phyloP scores from a whole-genome alignment of 2,329 filamentous ascomycete species.

The Lachnellula willkommii region DNA sequence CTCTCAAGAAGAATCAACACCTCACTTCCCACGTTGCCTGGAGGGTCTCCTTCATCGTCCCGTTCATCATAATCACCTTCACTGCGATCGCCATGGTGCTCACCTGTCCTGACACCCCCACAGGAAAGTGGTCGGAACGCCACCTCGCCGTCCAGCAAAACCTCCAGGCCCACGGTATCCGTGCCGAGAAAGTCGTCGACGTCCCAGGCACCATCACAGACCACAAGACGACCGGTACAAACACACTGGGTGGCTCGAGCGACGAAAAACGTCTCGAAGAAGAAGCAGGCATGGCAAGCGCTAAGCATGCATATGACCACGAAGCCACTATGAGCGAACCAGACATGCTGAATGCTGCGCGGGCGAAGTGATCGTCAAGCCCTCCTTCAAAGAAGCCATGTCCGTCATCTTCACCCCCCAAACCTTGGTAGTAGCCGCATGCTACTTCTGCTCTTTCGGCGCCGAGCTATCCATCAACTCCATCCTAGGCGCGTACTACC shows the following conservation, averaged over 20 bases:
- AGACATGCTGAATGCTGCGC: slow-evolving; percentile 48
- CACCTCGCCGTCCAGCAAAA: slow-evolving; percentile 38
- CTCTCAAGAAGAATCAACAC: slow-evolving; percentile 55
- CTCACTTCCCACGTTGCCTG: slow-evolving; percentile 66
- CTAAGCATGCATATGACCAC: slow-evolving; percentile 37
- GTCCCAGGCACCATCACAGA: slow-evolving; percentile 30
- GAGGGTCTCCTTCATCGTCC: slow-evolving; percentile 80
- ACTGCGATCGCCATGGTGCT: slow-evolving; percentile 65
- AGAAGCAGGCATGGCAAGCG: slow-evolving; percentile 40
- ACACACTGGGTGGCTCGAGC: slow-evolving; percentile 2
- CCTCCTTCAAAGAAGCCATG: slow-evolving; percentile 46
- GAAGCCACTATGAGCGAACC: slow-evolving; percentile 44
- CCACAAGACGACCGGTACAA: slow-evolving; percentile 2
- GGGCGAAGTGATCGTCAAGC: slow-evolving; percentile 50
- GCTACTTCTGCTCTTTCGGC: slow-evolving; percentile 61
- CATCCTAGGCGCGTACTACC: slow-evolving; percentile 54
- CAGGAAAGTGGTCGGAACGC: slow-evolving; percentile 74
- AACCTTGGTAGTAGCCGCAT: slow-evolving; percentile 48
- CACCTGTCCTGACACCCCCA: slow-evolving; percentile 75
- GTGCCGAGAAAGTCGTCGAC: slow-evolving; percentile 33
- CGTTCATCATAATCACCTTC: slow-evolving; percentile 66
- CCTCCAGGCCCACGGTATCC: slow-evolving; percentile 41
- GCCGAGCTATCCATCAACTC: slow-evolving; percentile 58
- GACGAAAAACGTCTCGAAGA: slow-evolving; percentile 39
- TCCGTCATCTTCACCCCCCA: slow-evolving; percentile 47